Evolutionary conservation across 2,329 filamentous ascomycete species (phyloP).

Genomic region (Verticillium longisporum): DNA sequence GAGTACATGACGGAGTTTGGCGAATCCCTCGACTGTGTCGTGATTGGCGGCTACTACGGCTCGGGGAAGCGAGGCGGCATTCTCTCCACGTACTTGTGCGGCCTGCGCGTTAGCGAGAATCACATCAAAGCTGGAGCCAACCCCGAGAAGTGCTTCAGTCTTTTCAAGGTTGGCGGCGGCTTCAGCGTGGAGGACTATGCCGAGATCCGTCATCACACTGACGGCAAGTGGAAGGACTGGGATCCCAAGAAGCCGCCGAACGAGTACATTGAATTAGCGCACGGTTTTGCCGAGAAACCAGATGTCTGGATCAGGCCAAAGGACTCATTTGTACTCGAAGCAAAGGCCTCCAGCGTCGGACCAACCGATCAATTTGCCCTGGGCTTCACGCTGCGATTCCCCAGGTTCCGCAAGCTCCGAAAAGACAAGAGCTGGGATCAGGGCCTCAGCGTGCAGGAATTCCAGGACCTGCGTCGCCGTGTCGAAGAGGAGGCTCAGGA

Average conservation of each 20-base stretch:
- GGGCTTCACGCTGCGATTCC: slow-evolving; percentile 77
- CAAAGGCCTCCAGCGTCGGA: slow-evolving; percentile 78
- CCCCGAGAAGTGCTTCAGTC: slow-evolving; percentile 79
- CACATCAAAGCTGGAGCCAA: slow-evolving; percentile 52
- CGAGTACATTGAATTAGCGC: slow-evolving; percentile 74
- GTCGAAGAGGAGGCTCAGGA: slow-evolving; percentile 66
- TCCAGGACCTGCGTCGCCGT: slow-evolving; percentile 61
- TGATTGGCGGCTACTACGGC: slow-evolving; percentile 91
- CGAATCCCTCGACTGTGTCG: slow-evolving; percentile 81
- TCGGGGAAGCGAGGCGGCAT: slow-evolving; percentile 76
- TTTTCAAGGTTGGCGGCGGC: slow-evolving; percentile 96
- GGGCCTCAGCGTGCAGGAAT: slow-evolving; percentile 72
- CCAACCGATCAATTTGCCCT: slow-evolving; percentile 72
- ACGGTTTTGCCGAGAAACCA: slow-evolving; percentile 72
- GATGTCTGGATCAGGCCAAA: slow-evolving; percentile 90
- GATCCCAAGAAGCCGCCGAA: slow-evolving; percentile 68
- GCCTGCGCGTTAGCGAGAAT: slow-evolving; percentile 67
- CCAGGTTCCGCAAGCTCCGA: slow-evolving; percentile 75
- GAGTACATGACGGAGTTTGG: slow-evolving; percentile 98
- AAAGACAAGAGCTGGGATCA: slow-evolving; percentile 80
- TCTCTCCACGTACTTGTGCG: slow-evolving; percentile 85
- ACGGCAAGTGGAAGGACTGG: slow-evolving; percentile 90
- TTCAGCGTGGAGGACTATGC: slow-evolving; percentile 82
- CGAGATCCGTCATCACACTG: slow-evolving; percentile 72
- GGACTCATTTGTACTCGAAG: slow-evolving; percentile 79